Conservation (phyloP, 345 rosid species). For the Excoecaria agallocha region DNA sequence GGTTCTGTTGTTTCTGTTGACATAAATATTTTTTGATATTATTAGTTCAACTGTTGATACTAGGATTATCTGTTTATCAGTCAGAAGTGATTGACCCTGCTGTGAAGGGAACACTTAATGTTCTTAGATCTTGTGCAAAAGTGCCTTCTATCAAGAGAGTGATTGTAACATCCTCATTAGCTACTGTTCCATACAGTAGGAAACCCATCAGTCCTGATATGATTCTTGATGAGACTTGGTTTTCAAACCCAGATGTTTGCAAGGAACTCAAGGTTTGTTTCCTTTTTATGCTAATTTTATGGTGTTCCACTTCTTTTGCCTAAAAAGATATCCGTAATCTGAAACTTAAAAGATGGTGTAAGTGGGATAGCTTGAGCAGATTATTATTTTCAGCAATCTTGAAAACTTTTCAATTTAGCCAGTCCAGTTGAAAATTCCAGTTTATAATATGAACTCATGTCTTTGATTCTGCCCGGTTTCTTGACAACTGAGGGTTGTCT, state of each 20-base stretch:
- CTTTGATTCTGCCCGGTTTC: too few species aligned
- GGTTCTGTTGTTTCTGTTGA: too few species aligned
- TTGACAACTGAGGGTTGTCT: too few species aligned
- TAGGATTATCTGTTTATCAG: background rate
- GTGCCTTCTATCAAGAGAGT: constrained; percentile 19
- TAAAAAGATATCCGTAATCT: background rate
- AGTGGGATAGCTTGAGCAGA: background rate
- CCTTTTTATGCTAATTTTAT: background rate
- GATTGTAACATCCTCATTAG: constrained; percentile 17
- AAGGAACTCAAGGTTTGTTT: constrained; percentile 5
- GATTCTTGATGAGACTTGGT: constrained; percentile 24
- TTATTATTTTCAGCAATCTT: background rate
- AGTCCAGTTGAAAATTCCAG: background rate
- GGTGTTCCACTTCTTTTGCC: background rate
- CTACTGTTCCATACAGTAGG: constrained; percentile 3
- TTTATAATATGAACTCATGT: too few species aligned
- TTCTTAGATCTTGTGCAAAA: constrained; percentile 21
- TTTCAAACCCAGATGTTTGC: constrained; percentile 15
- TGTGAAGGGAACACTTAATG: constrained; percentile 22
- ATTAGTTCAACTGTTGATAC: too few species aligned
- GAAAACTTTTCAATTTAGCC: background rate
- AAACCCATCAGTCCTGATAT: constrained; percentile 15
- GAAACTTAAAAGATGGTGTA: background rate
- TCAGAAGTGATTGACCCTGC: constrained; percentile 17
- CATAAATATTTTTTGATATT: too few species aligned